Evolutionary conservation across 768 basidiomycete species (phyloP).

Genomic region (Boletus eberwhitei): DNA sequence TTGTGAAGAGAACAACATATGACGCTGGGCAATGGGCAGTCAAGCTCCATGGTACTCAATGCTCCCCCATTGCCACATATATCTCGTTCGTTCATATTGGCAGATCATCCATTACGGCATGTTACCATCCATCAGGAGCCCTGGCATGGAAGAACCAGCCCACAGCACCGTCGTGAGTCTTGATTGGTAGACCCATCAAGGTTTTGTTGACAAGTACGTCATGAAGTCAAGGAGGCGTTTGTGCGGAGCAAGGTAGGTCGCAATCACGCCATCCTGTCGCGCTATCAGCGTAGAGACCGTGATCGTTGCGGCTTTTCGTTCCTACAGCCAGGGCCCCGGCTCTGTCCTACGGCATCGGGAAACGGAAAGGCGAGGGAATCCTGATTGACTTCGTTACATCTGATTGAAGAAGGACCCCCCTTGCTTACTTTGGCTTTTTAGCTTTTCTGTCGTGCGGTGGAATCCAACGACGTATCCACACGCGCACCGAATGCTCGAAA

Average conservation of each 20-base stretch:
- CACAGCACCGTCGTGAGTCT: not conserved
- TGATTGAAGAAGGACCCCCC: not conserved
- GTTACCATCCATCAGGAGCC: not conserved
- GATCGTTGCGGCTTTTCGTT: not conserved
- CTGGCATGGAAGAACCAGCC: not conserved
- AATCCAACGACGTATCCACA: not conserved
- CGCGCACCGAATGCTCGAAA: not conserved
- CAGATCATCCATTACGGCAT: not conserved
- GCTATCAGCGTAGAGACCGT: not conserved
- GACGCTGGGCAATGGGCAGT: not conserved
- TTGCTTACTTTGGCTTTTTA: not conserved
- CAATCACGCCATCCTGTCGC: not conserved
- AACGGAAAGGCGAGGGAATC: no score
- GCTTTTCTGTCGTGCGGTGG: not conserved
- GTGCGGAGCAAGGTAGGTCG: not conserved
- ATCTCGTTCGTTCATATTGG: not conserved
- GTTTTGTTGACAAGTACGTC: not conserved
- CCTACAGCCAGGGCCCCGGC: not conserved
- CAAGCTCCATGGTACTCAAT: not conserved
- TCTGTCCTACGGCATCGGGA: not conserved
- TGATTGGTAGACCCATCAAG: not conserved
- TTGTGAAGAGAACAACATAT: not conserved
- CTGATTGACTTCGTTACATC: not conserved
- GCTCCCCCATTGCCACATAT: not conserved
- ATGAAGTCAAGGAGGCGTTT: slow-evolving; percentile 5